Percentiles rank a stretch among this genome's conserved stretches.
Evolutionary conservation across 305 asterid genomes (phyloP).

Genomic region (Ajuga reptans): DNA sequence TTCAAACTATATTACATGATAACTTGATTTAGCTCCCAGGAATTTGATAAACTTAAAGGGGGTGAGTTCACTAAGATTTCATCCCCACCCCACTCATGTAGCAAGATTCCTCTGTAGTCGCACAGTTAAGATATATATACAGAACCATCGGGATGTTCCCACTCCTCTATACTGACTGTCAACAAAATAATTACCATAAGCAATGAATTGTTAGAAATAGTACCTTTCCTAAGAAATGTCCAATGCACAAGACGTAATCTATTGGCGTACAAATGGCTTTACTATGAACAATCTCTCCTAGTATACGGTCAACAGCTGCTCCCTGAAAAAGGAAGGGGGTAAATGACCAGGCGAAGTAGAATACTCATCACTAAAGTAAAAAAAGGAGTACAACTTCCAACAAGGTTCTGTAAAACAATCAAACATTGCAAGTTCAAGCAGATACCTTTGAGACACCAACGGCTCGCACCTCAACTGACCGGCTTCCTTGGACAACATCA

Average conservation of each 20-base stretch:
- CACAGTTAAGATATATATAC: no score
- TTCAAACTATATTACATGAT: not conserved
- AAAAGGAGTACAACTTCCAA: not conserved
- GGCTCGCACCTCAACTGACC: slow-evolving; percentile 90
- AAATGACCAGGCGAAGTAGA: not conserved
- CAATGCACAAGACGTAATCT: slow-evolving; percentile 84
- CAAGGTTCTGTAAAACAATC: not conserved
- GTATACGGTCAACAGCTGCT: slow-evolving; percentile 89
- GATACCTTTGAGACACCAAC: slow-evolving; percentile 93
- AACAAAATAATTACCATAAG: not conserved
- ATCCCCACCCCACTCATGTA: no score
- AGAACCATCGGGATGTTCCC: no score
- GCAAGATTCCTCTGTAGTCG: no score
- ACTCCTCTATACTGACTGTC: not conserved
- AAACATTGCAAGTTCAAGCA: not conserved
- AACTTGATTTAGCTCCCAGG: no score
- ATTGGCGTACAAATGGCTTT: slow-evolving; percentile 80
- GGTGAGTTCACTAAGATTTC: no score
- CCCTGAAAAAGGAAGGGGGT: slow-evolving; percentile 44
- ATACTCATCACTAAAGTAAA: not conserved
- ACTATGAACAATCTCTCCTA: slow-evolving; percentile 93
- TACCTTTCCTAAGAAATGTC: slow-evolving; percentile 96
- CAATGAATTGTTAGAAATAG: not conserved
- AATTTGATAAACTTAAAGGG: no score
- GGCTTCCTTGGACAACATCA: slow-evolving; percentile 93